Percentiles rank a stretch among this genome's conserved stretches.
Conservation (phyloP, 352 stramenopile species). For the Globisporangium spinosum region DNA sequence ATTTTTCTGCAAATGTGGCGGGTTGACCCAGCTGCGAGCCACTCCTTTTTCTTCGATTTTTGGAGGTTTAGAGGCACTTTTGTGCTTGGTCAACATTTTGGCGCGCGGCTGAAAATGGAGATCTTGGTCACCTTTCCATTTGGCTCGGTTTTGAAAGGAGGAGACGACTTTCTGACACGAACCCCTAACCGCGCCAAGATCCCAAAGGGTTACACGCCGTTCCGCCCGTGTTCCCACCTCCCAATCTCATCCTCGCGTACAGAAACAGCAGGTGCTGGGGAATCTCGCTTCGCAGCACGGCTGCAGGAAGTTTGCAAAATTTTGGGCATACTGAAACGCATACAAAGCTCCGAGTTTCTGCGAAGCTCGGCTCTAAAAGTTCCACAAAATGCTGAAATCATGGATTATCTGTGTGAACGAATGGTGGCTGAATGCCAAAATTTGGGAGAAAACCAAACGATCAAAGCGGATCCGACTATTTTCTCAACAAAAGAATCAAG, state of each 20-base stretch:
- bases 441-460: background rate
- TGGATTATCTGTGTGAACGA: background rate
- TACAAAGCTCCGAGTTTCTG: background rate
- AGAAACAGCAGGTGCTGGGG: conserved; percentile 3
- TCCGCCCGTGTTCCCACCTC: conserved; percentile 10
- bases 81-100: background rate
- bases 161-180: conserved; percentile 6
- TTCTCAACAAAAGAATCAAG: background rate
- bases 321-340: background rate
- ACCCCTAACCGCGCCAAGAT: conserved; percentile 1
- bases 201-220: background rate
- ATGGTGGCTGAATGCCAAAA: background rate
- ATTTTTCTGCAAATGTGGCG: background rate
- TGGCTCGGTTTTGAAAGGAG: background rate
- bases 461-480: background rate
- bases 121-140: conserved; percentile 1
- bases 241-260: conserved; percentile 3
- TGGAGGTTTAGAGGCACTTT: background rate
- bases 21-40: background rate
- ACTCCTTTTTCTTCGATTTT: background rate
- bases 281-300: background rate
- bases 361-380: background rate
- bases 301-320: background rate
- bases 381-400: background rate
- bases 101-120: background rate